Evolutionary conservation across 495 filamentous ascomycete species (phyloP).

Genomic region (Cryomyces antarcticus): DNA sequence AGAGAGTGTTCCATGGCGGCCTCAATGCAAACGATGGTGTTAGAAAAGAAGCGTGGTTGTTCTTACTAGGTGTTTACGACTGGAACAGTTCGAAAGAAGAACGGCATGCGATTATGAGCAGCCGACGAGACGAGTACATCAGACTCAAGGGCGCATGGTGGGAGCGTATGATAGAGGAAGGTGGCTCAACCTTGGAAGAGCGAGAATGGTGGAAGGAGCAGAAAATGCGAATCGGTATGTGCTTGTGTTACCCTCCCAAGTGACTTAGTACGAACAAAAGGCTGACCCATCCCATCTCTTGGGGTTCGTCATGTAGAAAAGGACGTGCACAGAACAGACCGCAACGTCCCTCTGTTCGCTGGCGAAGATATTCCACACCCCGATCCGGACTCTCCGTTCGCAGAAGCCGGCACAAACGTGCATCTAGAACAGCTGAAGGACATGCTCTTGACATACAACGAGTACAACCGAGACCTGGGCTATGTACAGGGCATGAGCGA

Average conservation of each 20-base stretch:
- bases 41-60: slow-evolving; percentile 90
- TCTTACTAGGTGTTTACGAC: slow-evolving; percentile 72
- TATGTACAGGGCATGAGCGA: slow-evolving; percentile 99
- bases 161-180: slow-evolving; percentile 70
- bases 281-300: slow-evolving; percentile 27
- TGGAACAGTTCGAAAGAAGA: slow-evolving; percentile 79
- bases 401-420: slow-evolving; percentile 78
- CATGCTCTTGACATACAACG: slow-evolving; percentile 95
- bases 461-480: slow-evolving; percentile 79
- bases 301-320: slow-evolving; percentile 50
- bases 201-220: slow-evolving; percentile 95
- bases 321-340: slow-evolving; percentile 92
- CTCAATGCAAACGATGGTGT: slow-evolving; percentile 77
- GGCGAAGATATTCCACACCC: slow-evolving; percentile 97
- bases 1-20: slow-evolving; percentile 87
- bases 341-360: slow-evolving; percentile 76
- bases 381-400: slow-evolving; percentile 89
- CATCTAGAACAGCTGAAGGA: slow-evolving; percentile 98
- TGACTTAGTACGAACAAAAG: slow-evolving; percentile 1
- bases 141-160: slow-evolving; percentile 90
- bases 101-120: slow-evolving; percentile 58
- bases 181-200: slow-evolving; percentile 46
- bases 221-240: slow-evolving; percentile 72
- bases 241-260: background rate
- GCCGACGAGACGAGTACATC: slow-evolving; percentile 80